A percentile compares a stretch with the other conserved stretches of the same genome.
phyloP scores from a whole-genome alignment of 768 basidiomycete genomes.

The Lentinula edodes region DNA sequence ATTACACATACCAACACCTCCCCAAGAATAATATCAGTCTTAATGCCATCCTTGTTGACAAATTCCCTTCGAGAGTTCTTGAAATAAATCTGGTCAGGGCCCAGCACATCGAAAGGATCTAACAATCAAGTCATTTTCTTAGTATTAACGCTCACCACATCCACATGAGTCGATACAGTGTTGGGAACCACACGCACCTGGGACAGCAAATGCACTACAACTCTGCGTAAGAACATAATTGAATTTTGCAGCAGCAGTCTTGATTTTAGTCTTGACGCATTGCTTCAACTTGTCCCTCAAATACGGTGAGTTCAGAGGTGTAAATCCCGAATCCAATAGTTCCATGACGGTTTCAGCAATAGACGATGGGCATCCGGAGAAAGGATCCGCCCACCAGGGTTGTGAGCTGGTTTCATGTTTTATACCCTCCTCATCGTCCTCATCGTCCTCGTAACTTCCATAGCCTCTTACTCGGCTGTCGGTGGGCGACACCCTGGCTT shows the following conservation, averaged over 20 bases:
- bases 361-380: constrained; percentile 37
- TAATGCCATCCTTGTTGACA: no score
- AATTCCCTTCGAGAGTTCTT: no score
- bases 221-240: not conserved
- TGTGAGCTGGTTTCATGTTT: constrained; percentile 19
- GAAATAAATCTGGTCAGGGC: no score
- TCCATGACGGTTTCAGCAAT: constrained; percentile 37
- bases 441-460: constrained; percentile 12
- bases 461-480: constrained; percentile 19
- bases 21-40: no score
- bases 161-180: no score
- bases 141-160: no score
- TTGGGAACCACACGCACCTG: no score
- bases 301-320: constrained; percentile 25
- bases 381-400: constrained; percentile 41
- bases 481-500: constrained; percentile 14
- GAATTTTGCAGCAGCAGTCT: constrained; percentile 17
- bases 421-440: constrained; percentile 15
- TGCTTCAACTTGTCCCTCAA: constrained; percentile 30
- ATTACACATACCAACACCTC: no score
- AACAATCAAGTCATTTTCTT: no score
- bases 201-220: no score
- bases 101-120: no score
- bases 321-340: constrained; percentile 38
- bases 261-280: constrained; percentile 26